Percentiles rank a stretch among this genome's conserved stretches.
Evolutionary conservation across 2,329 filamentous ascomycete genomes (phyloP).

Genomic region (Ustulina deusta): DNA sequence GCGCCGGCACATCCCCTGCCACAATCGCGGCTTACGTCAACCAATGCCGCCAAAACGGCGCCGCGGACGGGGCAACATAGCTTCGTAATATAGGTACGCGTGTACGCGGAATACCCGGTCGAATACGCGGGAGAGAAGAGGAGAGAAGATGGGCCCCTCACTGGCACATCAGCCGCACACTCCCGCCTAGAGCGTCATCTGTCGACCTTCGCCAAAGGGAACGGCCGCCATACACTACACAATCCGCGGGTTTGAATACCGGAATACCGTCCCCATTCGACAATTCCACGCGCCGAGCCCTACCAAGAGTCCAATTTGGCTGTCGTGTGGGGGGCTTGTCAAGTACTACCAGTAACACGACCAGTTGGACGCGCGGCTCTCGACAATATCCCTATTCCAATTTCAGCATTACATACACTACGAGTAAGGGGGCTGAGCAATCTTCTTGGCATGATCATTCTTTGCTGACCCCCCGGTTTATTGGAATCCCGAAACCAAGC

Average conservation of each 20-base stretch:
- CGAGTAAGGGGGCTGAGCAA: neutral
- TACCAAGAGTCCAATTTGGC: conserved; percentile 2
- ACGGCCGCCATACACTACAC: neutral
- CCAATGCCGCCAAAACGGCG: neutral
- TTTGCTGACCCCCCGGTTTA: neutral
- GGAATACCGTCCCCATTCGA: neutral
- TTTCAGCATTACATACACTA: no score
- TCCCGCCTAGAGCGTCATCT: neutral
- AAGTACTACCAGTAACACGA: neutral
- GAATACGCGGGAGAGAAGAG: no score
- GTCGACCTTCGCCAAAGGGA: neutral
- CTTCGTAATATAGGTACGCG: no score
- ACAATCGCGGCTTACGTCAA: neutral
- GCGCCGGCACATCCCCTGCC: neutral
- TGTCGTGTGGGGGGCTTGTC: conserved; percentile 4
- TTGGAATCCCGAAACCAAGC: conserved; percentile 1
- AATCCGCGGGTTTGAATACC: neutral
- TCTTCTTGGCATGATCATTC: conserved; percentile 1
- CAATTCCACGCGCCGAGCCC: neutral
- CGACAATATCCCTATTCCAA: conserved; percentile 7
- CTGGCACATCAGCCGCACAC: neutral
- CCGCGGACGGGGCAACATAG: neutral
- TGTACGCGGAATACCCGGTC: neutral
- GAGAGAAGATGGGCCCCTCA: no score
- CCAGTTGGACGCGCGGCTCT: conserved; percentile 10